Percentiles rank a stretch among this genome's conserved stretches.
Conservation (phyloP, 169 alveolate species). For the Plasmodium malariae region DNA sequence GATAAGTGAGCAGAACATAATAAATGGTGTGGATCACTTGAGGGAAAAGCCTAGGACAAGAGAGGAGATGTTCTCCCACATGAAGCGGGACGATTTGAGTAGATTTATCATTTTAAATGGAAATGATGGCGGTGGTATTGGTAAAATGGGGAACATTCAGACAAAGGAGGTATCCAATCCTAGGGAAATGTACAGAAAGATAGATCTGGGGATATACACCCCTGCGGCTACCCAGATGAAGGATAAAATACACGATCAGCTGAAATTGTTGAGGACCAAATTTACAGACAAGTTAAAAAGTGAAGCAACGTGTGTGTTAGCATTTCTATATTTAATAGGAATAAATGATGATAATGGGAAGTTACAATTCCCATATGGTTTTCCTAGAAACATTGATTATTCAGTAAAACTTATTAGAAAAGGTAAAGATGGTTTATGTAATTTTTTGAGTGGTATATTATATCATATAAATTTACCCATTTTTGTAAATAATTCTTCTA, state of each 20-base stretch:
- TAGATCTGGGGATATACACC: constrained; percentile 14
- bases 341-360: constrained; percentile 83
- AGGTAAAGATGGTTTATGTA: constrained; percentile 90
- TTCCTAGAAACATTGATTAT: constrained; percentile 88
- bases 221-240: constrained; percentile 50
- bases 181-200: too few species aligned
- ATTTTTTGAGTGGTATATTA: constrained; percentile 83
- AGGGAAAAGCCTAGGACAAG: too few species aligned
- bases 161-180: too few species aligned
- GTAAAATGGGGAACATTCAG: neutral
- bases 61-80: too few species aligned
- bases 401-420: constrained; percentile 80
- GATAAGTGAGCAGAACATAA: neutral
- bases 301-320: constrained; percentile 81
- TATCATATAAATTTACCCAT: constrained; percentile 90
- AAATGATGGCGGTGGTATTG: neutral
- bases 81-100: too few species aligned
- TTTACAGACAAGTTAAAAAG: constrained; percentile 49
- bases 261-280: constrained; percentile 31
- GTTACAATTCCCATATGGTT: constrained; percentile 88
- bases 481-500: constrained; percentile 79
- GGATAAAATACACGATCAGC: constrained; percentile 57
- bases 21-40: too few species aligned
- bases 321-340: constrained; percentile 88
- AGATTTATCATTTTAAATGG: too few species aligned